Conservation (phyloP, 1,139 yeast genomes). For the Taiozyma onychis region DNA sequence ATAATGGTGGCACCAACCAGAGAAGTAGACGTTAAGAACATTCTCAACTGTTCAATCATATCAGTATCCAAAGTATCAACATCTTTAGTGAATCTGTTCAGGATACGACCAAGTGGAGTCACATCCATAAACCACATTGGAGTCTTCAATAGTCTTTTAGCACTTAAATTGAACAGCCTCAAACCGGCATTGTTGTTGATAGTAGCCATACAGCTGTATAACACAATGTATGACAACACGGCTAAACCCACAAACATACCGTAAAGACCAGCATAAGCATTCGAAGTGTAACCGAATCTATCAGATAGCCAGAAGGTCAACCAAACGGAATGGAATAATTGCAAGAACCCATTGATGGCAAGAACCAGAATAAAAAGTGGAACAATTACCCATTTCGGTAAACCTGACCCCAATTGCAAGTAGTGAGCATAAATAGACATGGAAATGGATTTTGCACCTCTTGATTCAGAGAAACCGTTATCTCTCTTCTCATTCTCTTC, state of each 20-base stretch:
- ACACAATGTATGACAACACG: slow-evolving; percentile 36
- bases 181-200: slow-evolving; percentile 43
- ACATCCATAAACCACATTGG: slow-evolving; percentile 55
- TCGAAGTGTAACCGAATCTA: slow-evolving; percentile 39
- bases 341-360: slow-evolving; percentile 46
- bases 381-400: slow-evolving; percentile 31
- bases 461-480: slow-evolving; percentile 8
- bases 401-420: slow-evolving; percentile 42
- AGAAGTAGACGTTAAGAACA: slow-evolving; percentile 41
- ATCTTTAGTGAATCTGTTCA: slow-evolving; percentile 55
- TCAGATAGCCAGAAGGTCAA: slow-evolving; percentile 65
- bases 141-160: slow-evolving; percentile 38
- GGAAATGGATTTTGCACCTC: slow-evolving; percentile 4
- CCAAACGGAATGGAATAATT: slow-evolving; percentile 64
- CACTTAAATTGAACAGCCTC: slow-evolving; percentile 32
- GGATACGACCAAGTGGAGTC: slow-evolving; percentile 54
- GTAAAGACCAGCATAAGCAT: slow-evolving; percentile 61
- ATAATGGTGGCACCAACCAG: slow-evolving; percentile 44
- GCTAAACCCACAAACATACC: slow-evolving; percentile 41
- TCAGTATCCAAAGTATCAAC: slow-evolving; percentile 55
- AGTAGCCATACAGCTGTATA: slow-evolving; percentile 1
- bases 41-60: slow-evolving; percentile 43
- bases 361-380: slow-evolving; percentile 33
- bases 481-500: slow-evolving; percentile 11
- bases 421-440: slow-evolving; percentile 3